These are phyloP conservation scores for Entonaema liquescens DNA, from an alignment of 495 filamentous ascomycete genomes.

Conservation along the genomic window DNA sequence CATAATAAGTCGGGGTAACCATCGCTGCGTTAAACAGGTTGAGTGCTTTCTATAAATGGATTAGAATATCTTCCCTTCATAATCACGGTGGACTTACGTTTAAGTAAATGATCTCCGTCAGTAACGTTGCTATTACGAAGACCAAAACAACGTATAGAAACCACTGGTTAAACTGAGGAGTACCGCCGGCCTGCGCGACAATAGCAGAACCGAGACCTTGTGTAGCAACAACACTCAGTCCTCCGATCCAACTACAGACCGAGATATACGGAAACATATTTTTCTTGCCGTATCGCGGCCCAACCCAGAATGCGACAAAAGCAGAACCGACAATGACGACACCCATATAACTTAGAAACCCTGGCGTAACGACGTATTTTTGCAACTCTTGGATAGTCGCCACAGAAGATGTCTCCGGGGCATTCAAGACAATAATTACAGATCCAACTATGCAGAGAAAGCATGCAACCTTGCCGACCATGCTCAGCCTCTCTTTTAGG, in stretches of 20 bases:
- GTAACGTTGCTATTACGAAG: constrained; percentile 85
- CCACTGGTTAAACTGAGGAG: constrained; percentile 93
- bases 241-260: constrained; percentile 94
- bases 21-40: constrained; percentile 97
- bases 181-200: constrained; percentile 81
- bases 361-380: constrained; percentile 83
- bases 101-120: constrained; percentile 93
- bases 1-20: constrained; percentile 98
- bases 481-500: constrained; percentile 92
- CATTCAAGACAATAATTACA: constrained; percentile 93
- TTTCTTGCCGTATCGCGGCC: constrained; percentile 91
- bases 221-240: constrained; percentile 92
- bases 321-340: constrained; percentile 77
- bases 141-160: constrained; percentile 92
- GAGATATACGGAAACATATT: constrained; percentile 97
- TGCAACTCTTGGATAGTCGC: constrained; percentile 93
- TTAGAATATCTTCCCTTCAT: constrained; percentile 36
- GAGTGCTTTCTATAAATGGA: constrained; percentile 84
- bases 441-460: constrained; percentile 94
- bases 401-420: constrained; percentile 84
- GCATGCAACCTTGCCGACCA: constrained; percentile 95
- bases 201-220: constrained; percentile 95
- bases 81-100: constrained; percentile 72
- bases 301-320: constrained; percentile 82
- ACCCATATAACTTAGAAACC: constrained; percentile 86